A percentile compares a stretch with the other conserved stretches of the same genome.
Conservation (phyloP, 176 grass and related monocot species). For the Raddia distichophylla region DNA sequence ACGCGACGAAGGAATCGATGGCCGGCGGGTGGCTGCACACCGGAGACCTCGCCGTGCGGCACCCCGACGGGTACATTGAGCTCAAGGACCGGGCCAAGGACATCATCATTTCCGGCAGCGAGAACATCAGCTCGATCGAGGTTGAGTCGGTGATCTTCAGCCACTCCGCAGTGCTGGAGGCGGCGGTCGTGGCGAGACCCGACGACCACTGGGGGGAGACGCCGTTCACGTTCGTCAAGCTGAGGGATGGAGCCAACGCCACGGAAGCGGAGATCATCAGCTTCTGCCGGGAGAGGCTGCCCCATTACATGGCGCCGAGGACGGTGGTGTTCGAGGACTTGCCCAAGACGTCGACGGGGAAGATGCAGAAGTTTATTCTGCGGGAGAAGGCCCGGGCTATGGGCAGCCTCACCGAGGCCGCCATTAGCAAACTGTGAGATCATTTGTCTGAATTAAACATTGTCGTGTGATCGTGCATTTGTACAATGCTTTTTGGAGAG, state of each 20-base stretch:
- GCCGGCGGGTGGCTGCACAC: conserved; percentile 52
- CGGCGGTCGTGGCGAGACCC: conserved; percentile 48
- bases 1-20: conserved; percentile 48
- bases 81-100: conserved; percentile 67
- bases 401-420: conserved; percentile 43
- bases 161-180: conserved; percentile 53
- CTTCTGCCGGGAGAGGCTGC: conserved; percentile 48
- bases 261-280: conserved; percentile 37
- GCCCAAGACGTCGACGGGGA: conserved; percentile 60
- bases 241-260: conserved; percentile 20
- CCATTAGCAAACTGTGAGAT: conserved; percentile 32
- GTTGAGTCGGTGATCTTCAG: conserved; percentile 53
- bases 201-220: conserved; percentile 51
- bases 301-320: conserved; percentile 52
- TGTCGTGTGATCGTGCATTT: neutral
- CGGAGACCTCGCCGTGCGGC: conserved; percentile 56
- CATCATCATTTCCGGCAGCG: conserved; percentile 51
- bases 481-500: neutral
- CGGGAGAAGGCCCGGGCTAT: conserved; percentile 54
- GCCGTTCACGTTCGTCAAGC: conserved; percentile 57
- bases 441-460: neutral
- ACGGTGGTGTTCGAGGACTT: conserved; percentile 54
- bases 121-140: conserved; percentile 67
- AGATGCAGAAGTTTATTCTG: conserved; percentile 53
- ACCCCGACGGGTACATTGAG: conserved; percentile 54